Percentiles rank a stretch among this genome's conserved stretches.
phyloP scores from a whole-genome alignment of 345 rosid genomes.

The Psidium friedrichsthalianum region DNA sequence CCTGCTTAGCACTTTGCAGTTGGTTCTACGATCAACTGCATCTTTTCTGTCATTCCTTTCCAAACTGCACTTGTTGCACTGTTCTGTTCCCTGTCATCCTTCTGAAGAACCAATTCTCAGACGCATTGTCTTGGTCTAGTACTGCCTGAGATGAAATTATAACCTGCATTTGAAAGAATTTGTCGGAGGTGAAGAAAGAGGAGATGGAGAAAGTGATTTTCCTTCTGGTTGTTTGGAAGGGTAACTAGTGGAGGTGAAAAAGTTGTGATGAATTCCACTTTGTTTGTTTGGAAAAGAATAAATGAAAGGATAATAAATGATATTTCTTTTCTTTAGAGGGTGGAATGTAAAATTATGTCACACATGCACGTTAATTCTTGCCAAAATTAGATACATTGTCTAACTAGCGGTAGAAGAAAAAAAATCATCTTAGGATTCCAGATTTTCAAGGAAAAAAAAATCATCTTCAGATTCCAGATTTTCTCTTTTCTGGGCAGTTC shows the following conservation, averaged over 20 bases:
- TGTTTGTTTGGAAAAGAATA: background rate
- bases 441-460: background rate
- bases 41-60: background rate
- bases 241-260: background rate
- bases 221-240: background rate
- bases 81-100: background rate
- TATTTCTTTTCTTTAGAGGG: background rate
- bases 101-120: background rate
- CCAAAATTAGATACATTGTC: background rate
- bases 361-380: background rate
- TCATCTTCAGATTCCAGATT: too few relatives aligned
- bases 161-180: background rate
- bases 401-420: background rate
- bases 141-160: background rate
- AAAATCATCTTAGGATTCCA: background rate
- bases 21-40: background rate
- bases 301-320: background rate
- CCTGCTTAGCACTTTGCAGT: background rate
- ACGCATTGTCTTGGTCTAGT: background rate
- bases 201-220: background rate
- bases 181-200: background rate
- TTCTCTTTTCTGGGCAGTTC: background rate
- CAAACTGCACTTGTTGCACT: background rate
- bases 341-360: background rate
- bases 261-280: background rate